Evolutionary conservation across 257 asterid genomes (phyloP).

Genomic region (Orobanche coerulescens): DNA sequence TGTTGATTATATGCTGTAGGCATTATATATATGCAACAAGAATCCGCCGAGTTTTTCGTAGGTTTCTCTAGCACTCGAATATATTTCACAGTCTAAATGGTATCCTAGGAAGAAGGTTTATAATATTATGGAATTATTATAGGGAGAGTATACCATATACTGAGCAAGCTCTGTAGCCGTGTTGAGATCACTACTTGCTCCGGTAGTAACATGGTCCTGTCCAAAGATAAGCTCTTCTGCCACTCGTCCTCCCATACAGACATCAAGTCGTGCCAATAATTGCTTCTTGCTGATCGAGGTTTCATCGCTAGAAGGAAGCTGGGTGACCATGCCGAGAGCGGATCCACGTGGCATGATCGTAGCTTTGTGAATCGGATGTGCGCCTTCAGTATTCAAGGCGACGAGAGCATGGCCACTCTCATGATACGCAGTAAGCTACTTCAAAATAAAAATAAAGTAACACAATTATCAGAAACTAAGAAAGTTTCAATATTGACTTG

Average conservation of each 20-base stretch:
- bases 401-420: slow-evolving; percentile 82
- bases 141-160: slow-evolving; percentile 53
- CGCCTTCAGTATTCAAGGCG: slow-evolving; percentile 71
- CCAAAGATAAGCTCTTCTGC: slow-evolving; percentile 79
- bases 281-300: slow-evolving; percentile 73
- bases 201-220: slow-evolving; percentile 61
- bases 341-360: slow-evolving; percentile 79
- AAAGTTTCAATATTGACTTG: too few relatives aligned
- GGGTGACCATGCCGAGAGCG: slow-evolving; percentile 80
- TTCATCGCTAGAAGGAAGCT: slow-evolving; percentile 73
- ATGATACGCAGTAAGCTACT: slow-evolving; percentile 71
- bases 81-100: background rate
- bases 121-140: background rate
- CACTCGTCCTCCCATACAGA: slow-evolving; percentile 85
- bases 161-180: slow-evolving; percentile 80
- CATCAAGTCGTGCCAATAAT: slow-evolving; percentile 73
- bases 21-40: background rate
- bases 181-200: slow-evolving; percentile 70
- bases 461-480: too few relatives aligned
- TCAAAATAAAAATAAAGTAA: background rate
- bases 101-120: background rate
- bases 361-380: slow-evolving; percentile 79
- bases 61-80: background rate
- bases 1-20: background rate
- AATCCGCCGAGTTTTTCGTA: background rate